phyloP scores from a whole-genome alignment of 2,329 filamentous ascomycete species.

The Cytospora chrysosperma region DNA sequence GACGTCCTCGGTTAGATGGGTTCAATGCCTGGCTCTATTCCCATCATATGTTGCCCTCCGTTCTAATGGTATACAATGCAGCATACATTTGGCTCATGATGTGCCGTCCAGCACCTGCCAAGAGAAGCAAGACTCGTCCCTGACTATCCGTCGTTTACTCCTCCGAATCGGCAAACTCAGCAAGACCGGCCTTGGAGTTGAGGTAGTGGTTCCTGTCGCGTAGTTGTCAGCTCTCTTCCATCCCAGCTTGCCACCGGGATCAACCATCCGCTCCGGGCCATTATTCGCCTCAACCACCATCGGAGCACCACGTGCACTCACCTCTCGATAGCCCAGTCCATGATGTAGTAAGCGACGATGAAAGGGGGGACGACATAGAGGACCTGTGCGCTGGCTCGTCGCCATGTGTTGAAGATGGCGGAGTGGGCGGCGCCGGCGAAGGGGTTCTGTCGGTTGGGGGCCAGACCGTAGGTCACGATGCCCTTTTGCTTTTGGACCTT shows the following conservation, averaged over 20 bases:
- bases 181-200: conserved; percentile 74
- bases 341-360: conserved; percentile 72
- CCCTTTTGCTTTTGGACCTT: conserved; percentile 56
- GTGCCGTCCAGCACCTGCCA: neutral
- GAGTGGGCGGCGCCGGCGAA: conserved; percentile 74
- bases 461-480: conserved; percentile 70
- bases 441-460: conserved; percentile 85
- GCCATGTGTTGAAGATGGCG: conserved; percentile 94
- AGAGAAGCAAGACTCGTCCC: neutral
- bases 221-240: conserved; percentile 27
- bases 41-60: neutral
- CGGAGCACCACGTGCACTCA: too few species aligned
- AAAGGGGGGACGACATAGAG: conserved; percentile 85
- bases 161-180: conserved; percentile 46
- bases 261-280: neutral
- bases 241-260: neutral
- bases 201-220: conserved; percentile 70
- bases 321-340: conserved; percentile 92
- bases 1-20: neutral
- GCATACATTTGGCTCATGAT: neutral
- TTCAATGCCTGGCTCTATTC: conserved; percentile 11
- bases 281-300: too few species aligned
- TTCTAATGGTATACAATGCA: conserved; percentile 20
- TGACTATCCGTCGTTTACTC: conserved; percentile 36
- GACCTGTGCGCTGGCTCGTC: conserved; percentile 80